These are phyloP conservation scores for Xylariaceae sp. DNA, from an alignment of 2,329 filamentous ascomycete genomes.

Conservation along the genomic window DNA sequence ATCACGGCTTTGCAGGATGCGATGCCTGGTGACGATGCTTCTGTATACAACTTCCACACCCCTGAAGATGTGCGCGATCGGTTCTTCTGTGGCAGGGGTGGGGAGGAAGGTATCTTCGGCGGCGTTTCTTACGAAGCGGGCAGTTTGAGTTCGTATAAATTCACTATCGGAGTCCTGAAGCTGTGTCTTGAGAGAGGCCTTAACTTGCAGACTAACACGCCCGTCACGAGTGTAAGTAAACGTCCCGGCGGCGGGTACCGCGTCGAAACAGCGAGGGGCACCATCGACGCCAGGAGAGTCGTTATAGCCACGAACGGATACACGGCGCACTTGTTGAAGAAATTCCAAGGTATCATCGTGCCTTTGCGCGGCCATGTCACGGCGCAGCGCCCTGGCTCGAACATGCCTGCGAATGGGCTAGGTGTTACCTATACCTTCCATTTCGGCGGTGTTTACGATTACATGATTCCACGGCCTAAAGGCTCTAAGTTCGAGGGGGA, in stretches of 20 bases:
- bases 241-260: constrained; percentile 32
- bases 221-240: constrained; percentile 33
- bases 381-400: constrained; percentile 37
- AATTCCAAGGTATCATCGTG: constrained; percentile 45
- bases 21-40: constrained; percentile 41
- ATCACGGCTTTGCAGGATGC: constrained; percentile 43
- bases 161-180: constrained; percentile 43
- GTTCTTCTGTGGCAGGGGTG: constrained; percentile 37
- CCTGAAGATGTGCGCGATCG: constrained; percentile 39
- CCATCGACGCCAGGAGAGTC: constrained; percentile 40
- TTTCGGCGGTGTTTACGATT: constrained; percentile 59
- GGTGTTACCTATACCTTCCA: constrained; percentile 58
- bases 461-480: constrained; percentile 58
- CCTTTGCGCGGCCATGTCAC: constrained; percentile 50
- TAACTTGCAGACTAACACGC: constrained; percentile 52
- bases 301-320: constrained; percentile 54
- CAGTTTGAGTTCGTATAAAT: constrained; percentile 39
- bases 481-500: constrained; percentile 43
- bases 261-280: constrained; percentile 42
- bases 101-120: constrained; percentile 39
- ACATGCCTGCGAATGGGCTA: constrained; percentile 38
- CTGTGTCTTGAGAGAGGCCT: constrained; percentile 41
- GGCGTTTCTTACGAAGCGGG: constrained; percentile 45
- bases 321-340: constrained; percentile 42
- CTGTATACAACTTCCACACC: constrained; percentile 42